Evolutionary conservation across 371 early-diverging fungal species (phyloP), one percentile per base, ranked within the genome.

Genomic region (Cokeromyces recurvatus): DNA sequence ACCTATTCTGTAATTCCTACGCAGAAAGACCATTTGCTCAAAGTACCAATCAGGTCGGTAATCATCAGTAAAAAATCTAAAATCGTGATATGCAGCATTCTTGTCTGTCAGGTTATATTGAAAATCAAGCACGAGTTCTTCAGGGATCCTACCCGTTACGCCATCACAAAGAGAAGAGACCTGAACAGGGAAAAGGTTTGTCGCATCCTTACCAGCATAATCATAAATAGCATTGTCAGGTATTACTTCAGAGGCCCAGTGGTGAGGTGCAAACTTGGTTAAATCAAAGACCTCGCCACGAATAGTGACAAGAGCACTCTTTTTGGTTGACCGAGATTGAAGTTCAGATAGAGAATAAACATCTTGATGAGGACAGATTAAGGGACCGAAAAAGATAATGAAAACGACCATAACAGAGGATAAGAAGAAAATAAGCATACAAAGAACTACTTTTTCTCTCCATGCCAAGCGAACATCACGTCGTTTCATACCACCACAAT

Each of bases 391-490:
- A 23, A 87, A 82, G 4, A 88, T 79, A 48, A 95, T 91, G 57
- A 87, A 90, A 58, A 94, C 87, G 11, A 94, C 74, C 50, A 91
- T 81, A 34, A 78, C 53, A 12, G 77, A 69, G 43, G 86, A 89
- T 52, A 88, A 51, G 20, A 89, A 53, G 36, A 86, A 66, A 50
- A 95, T 91, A 36, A 94, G 54, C 48, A 88, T 58, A 54, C 90
- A 92, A 12, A 95, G 75, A 1, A 92, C 84, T 3, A 94, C 80
- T 69, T 95, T 92, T 62, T 94, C 95, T 44, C 93, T 77, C 95
- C 95, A 95, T 4, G 95, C 93, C 53, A 90, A 73, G 22, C 84
- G 82, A 38, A 89, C 79, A 60, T 94, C 92, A 24, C 61, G 61
- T 10, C 78, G 73, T 48, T 76, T 74, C 79, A 90, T 87, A 27